Evolutionary conservation across 148 eudicot species (phyloP).

Genomic region (Dysphania ambrosioides): DNA sequence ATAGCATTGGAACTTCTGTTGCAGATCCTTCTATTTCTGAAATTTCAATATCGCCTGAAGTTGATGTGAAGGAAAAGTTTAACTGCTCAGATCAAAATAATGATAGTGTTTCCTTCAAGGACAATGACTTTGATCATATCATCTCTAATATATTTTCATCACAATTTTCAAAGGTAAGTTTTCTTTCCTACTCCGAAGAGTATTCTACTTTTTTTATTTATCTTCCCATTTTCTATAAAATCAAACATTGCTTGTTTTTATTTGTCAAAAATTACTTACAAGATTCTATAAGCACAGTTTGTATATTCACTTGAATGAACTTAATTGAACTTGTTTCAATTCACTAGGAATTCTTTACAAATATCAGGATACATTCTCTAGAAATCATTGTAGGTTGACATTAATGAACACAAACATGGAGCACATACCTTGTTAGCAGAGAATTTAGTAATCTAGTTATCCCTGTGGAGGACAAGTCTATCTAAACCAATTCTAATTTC

Average conservation of each 20-base stretch:
- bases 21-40: constrained; percentile 70
- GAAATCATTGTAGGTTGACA: not conserved
- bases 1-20: constrained; percentile 5
- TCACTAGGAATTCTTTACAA: not conserved
- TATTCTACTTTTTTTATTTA: no score
- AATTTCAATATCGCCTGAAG: constrained; percentile 34
- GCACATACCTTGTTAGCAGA: no score
- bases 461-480: not conserved
- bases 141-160: constrained; percentile 51
- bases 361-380: not conserved
- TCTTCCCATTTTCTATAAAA: constrained; percentile 1
- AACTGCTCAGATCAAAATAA: constrained; percentile 28
- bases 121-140: constrained; percentile 50
- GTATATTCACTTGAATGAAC: not conserved
- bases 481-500: no score
- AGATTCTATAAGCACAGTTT: not conserved
- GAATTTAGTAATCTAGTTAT: not conserved
- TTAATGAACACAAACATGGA: not conserved
- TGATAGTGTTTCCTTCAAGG: constrained; percentile 29
- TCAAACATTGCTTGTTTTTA: no score
- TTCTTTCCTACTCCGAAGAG: not conserved
- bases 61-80: constrained; percentile 24
- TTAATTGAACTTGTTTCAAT: not conserved
- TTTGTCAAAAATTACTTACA: no score
- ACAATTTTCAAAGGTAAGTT: constrained; percentile 63